Evolutionary conservation across 1,139 yeast genomes (phyloP).

Genomic region (Scheffersomyces lignicola): DNA sequence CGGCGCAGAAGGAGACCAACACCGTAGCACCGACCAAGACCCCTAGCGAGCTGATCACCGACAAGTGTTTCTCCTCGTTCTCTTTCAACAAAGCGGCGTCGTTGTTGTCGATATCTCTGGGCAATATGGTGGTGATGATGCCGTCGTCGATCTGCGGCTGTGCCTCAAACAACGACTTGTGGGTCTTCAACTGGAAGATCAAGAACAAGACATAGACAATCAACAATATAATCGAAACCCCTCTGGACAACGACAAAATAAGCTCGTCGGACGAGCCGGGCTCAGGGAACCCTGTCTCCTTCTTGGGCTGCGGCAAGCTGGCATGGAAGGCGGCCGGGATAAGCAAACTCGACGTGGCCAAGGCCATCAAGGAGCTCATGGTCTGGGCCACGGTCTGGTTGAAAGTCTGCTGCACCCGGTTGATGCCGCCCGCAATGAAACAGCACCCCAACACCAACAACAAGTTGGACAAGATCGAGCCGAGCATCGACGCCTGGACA

Average conservation of each 20-base stretch:
- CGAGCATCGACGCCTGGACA: constrained; percentile 96
- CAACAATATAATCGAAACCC: constrained; percentile 78
- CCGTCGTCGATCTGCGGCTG: constrained; percentile 31
- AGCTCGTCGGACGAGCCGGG: constrained; percentile 45
- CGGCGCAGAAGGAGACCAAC: constrained; percentile 90
- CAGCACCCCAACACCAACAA: constrained; percentile 93
- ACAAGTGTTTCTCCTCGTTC: constrained; percentile 31
- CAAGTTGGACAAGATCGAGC: constrained; percentile 84
- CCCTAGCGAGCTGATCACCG: constrained; percentile 40
- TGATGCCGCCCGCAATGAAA: constrained; percentile 88
- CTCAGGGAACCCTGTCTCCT: constrained; percentile 33
- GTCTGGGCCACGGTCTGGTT: constrained; percentile 97
- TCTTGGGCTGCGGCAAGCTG: constrained; percentile 56
- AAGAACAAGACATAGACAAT: constrained; percentile 77
- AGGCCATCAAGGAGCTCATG: constrained; percentile 90
- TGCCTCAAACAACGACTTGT: constrained; percentile 53
- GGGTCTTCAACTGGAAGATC: constrained; percentile 86
- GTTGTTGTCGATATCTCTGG: constrained; percentile 15
- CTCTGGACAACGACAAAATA: constrained; percentile 78
- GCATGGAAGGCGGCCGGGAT: constrained; percentile 97
- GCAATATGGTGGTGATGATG: constrained; percentile 3
- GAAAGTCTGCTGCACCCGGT: constrained; percentile 81
- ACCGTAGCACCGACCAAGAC: constrained; percentile 66
- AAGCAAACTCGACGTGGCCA: constrained; percentile 82
- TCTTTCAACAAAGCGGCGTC: constrained; percentile 13